A percentile compares a stretch with the other conserved stretches of the same genome.
phyloP scores from a whole-genome alignment of 2,329 filamentous ascomycete species.

The Botryotinia globosa region DNA sequence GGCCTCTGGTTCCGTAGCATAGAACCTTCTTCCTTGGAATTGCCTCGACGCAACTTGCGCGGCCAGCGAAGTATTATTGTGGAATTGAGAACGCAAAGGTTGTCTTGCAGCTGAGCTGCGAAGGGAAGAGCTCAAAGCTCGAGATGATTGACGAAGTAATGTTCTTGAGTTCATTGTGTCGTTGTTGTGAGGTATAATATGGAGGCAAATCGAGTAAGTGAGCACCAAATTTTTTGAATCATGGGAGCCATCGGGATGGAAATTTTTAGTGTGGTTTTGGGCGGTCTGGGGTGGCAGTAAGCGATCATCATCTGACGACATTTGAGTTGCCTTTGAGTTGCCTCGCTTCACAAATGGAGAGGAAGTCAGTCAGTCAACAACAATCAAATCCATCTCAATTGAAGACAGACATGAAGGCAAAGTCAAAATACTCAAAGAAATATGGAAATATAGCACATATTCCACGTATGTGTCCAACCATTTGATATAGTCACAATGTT shows the following conservation, averaged over 20 bases:
- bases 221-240: constrained; percentile 22
- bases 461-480: background rate
- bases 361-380: background rate
- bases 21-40: constrained; percentile 32
- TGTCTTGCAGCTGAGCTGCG: constrained; percentile 29
- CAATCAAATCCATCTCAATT: background rate
- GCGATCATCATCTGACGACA: background rate
- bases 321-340: background rate
- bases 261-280: constrained; percentile 21
- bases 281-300: constrained; percentile 13
- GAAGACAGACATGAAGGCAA: background rate
- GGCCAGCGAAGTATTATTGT: constrained; percentile 16
- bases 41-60: constrained; percentile 18
- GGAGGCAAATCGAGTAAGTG: constrained; percentile 5
- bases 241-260: constrained; percentile 18
- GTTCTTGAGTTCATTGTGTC: constrained; percentile 50
- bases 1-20: constrained; percentile 44
- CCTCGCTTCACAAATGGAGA: background rate
- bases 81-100: constrained; percentile 25
- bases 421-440: background rate
- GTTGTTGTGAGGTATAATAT: constrained; percentile 20
- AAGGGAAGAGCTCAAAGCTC: constrained; percentile 41
- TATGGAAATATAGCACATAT: background rate
- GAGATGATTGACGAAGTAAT: constrained; percentile 46
- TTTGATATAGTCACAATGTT: background rate